Evolutionary conservation across 805 yeast species (phyloP), one percentile per base, ranked within the genome.

Genomic region (Metschnikowia matae): DNA sequence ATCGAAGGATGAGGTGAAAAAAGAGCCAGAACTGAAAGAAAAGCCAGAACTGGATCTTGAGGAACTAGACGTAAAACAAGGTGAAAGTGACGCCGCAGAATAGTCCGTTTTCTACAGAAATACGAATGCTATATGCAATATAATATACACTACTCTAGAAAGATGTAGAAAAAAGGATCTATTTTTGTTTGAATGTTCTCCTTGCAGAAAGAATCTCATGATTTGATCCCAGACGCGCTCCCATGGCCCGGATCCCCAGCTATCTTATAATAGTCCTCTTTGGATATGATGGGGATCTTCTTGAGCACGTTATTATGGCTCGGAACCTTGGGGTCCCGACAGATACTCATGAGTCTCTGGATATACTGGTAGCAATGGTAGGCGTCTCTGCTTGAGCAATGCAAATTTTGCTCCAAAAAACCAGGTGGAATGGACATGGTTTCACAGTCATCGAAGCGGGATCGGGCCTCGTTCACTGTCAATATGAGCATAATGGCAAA

Each of bases 401-500:
- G 47, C 20, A 57, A 29, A 6, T 51, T 42, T 6, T 34, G 29
- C 23, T 48, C 50, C 26, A 56, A 20, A 36, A 50, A 58, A 3
- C 36, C 49, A 2, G 37, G 20, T 2, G 60, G 61, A 39, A 58
- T 7, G 2, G 17, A 29, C 20, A 58, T 47, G 4, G 46, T 11
- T 15, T 47, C 53, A 8, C 52, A 23, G 13, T 53, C 57, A 11
- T 41, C 52, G 21, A 56, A 56, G 13, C 50, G 48, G 33, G 37
- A 21, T 38, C 52, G 55, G 11, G 60, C 61, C 43, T 57, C 61
- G 17, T 38, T 36, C 10, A 54, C 48, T 1, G 61, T 52, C 41
- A 58, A 47, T n/a, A 58, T 46, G 2, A 59, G 49, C 56, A 52
- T 50, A 32, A 57, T 50, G 21, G 65, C 74, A 52, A 73, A 71